Conservation (phyloP, 1,139 yeast genomes). For the Taphrina betulina region DNA sequence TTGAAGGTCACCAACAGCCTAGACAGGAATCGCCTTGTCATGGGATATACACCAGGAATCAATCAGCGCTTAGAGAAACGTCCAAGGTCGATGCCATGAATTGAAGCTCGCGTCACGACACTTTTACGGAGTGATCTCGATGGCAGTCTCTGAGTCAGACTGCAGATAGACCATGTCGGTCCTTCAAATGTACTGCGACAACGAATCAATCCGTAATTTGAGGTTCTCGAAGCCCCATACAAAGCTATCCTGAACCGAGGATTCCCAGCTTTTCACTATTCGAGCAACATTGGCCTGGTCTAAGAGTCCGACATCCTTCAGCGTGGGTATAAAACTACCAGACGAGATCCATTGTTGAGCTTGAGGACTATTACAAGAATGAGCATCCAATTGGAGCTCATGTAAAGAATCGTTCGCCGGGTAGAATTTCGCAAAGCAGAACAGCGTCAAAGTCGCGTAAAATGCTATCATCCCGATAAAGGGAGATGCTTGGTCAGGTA, state of each 20-base stretch:
- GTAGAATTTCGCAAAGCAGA: slow-evolving; percentile 22
- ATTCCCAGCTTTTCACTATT: slow-evolving; percentile 6
- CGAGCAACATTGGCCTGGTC: slow-evolving; percentile 7
- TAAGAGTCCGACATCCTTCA: slow-evolving; percentile 14
- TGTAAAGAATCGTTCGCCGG: slow-evolving; percentile 10
- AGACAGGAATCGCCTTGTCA: too few species aligned
- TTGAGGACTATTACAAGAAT: not conserved
- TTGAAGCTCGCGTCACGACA: too few species aligned
- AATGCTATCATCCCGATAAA: slow-evolving; percentile 28
- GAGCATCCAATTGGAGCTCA: slow-evolving; percentile 18
- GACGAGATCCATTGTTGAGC: slow-evolving; percentile 14
- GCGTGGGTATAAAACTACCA: slow-evolving; percentile 12
- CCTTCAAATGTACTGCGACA: slow-evolving; percentile 1
- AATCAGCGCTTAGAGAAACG: too few species aligned
- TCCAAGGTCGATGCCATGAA: too few species aligned
- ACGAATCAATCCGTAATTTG: slow-evolving; percentile 2
- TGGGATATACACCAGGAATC: too few species aligned
- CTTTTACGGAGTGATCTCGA: too few species aligned
- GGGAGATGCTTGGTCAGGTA: slow-evolving; percentile 15
- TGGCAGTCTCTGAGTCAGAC: too few species aligned
- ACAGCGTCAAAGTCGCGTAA: slow-evolving; percentile 7
- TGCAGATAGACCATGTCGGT: too few species aligned
- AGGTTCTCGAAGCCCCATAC: slow-evolving; percentile 7
- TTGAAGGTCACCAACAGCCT: too few species aligned
- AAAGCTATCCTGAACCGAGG: not conserved